phyloP scores from a whole-genome alignment of 2,329 filamentous ascomycete genomes.

The Clonostachys solani region DNA sequence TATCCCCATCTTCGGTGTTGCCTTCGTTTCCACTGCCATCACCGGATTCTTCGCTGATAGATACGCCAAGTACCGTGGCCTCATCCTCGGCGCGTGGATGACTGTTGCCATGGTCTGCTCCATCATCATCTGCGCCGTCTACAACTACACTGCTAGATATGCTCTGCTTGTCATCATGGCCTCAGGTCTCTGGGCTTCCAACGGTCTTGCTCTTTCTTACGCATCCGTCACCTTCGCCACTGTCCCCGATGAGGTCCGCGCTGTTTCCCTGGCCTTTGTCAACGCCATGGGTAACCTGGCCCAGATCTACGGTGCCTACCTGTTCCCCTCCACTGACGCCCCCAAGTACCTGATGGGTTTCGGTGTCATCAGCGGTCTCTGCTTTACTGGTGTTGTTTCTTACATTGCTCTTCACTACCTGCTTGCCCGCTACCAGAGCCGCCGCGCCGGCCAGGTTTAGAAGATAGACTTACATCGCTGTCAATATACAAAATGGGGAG shows the following conservation, averaged over 20 bases:
- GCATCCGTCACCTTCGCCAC: slow-evolving; percentile 44
- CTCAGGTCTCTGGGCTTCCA: slow-evolving; percentile 48
- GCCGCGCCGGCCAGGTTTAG: no score
- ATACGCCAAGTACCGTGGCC: slow-evolving; percentile 34
- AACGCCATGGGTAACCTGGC: slow-evolving; percentile 52
- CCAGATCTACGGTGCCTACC: slow-evolving; percentile 50
- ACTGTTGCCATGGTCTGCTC: slow-evolving; percentile 27
- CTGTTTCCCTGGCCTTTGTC: slow-evolving; percentile 42
- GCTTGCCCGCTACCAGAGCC: neutral
- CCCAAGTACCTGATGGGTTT: slow-evolving; percentile 45
- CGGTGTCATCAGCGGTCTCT: slow-evolving; percentile 20
- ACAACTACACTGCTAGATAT: slow-evolving; percentile 46
- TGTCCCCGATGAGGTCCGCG: slow-evolving; percentile 43
- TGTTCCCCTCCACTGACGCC: slow-evolving; percentile 42
- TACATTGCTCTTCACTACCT: slow-evolving; percentile 5
- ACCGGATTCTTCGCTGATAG: slow-evolving; percentile 43
- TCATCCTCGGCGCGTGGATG: slow-evolving; percentile 45
- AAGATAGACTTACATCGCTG: no score
- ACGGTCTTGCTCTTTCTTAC: slow-evolving; percentile 45
- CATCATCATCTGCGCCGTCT: slow-evolving; percentile 40
- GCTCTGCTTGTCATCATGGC: slow-evolving; percentile 50
- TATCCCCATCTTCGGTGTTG: slow-evolving; percentile 46
- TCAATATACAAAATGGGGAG: no score
- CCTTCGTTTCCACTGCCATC: slow-evolving; percentile 42
- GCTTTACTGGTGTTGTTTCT: slow-evolving; percentile 7